These are phyloP conservation scores for Ascobolus immersus DNA, from an alignment of 495 filamentous ascomycete genomes.

Conservation along the genomic window DNA sequence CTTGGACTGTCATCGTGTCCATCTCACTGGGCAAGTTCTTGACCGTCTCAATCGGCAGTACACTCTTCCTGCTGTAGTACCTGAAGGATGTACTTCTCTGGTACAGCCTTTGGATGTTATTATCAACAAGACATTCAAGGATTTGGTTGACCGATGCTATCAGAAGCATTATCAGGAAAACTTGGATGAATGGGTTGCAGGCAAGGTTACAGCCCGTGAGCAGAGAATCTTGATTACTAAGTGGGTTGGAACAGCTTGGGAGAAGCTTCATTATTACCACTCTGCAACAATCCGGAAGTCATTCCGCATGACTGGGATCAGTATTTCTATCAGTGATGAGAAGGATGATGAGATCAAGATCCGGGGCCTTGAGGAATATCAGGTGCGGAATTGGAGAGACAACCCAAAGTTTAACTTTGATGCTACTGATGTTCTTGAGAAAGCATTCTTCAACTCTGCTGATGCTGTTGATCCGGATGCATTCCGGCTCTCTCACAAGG, in stretches of 20 bases:
- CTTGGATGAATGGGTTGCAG: background rate
- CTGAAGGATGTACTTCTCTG: conserved; percentile 2
- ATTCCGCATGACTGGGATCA: conserved; percentile 3
- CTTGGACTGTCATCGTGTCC: background rate
- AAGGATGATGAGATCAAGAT: conserved; percentile 4
- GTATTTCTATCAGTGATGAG: conserved; percentile 3
- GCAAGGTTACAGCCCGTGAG: background rate
- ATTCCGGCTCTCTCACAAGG: no score
- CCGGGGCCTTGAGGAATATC: conserved; percentile 2
- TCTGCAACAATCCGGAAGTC: conserved; percentile 1
- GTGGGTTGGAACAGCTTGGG: conserved; percentile 3
- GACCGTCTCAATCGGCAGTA: background rate
- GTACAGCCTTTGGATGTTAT: conserved; percentile 5
- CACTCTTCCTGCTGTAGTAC: conserved; percentile 2
- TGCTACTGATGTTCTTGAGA: no score
- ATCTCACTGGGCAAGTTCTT: conserved; percentile 1
- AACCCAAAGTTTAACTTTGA: no score
- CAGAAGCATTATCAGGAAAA: background rate
- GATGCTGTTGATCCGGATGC: no score
- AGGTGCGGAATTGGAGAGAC: no score
- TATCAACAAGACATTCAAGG: conserved; percentile 5
- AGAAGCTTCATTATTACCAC: background rate
- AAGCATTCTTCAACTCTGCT: no score
- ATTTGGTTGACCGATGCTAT: background rate
- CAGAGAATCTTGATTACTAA: background rate